Base-by-base conservation (phyloP, 2,329 filamentous ascomycete genomes). In the Ophiocordyceps unilateralis region DNA sequence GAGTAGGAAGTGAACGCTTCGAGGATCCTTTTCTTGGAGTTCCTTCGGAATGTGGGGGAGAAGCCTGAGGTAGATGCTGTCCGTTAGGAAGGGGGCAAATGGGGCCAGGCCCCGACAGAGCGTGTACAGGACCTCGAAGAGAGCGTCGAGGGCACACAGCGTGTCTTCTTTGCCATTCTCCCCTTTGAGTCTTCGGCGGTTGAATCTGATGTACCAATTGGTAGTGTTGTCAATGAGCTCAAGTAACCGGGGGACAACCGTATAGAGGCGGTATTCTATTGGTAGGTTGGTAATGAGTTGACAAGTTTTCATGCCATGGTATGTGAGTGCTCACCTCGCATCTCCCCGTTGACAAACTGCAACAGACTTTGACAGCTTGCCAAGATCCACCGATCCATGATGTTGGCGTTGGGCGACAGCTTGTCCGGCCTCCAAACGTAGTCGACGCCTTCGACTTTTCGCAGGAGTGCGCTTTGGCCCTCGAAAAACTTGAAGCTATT, bases 171-270 rank as follows among this genome's bases (percentile, higher is more conserved):
- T 63, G 17, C 87, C 86, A 49, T 85, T 78, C 57, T 93, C 87
- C 38, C 88, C 88, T 76, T 94, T 95, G 50, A 94, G 70, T 43
- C 88, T 78, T 60, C 83, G 83, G 43, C 88, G 76, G 68, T 95
- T 95, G 68, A 94, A 93, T 47, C 87, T 76, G 59, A 95, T 95
- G 64, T 95, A 95, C 88, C 88, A 95, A 63, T 96, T 96, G n/a
- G 88, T 95, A 4, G 84, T 87, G 63, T 93, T 87, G 55, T 95
- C 89, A 50, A 95, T 93, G 54, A 93, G 73, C 45, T 73, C 74
- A 17, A 93, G 72, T 46, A 96, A 66, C 48, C 83, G 74, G 8
- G 88, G 88, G 39, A 94, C 87, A 39, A 96, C 89, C 1, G 88
- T 96, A 62, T 95, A 96, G 30, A 88, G 64, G 36, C 83, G 79